Base-by-base conservation (phyloP, 2,329 filamentous ascomycete species). In the Penicillium sp. region DNA sequence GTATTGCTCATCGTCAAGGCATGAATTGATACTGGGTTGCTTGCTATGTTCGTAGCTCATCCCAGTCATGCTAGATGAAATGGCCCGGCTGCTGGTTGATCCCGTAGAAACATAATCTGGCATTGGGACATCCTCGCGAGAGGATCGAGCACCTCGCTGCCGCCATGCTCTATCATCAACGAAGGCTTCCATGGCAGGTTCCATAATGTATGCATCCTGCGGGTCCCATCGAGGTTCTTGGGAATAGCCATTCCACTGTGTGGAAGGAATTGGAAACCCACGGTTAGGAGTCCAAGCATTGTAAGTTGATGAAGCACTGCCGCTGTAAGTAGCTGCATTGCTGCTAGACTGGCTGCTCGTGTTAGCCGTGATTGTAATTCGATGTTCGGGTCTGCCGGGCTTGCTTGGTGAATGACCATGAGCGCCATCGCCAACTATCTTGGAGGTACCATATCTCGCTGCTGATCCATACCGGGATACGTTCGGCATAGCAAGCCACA, bases 371-470 rank as follows among this genome's bases (percentile, higher is more conserved):
- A 65, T 60, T 48, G 59, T 59, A 25, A 53, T 57, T 49, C 64
- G 68, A 50, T 47, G 53, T 16, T 69, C 67, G 53, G 39, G 39
- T 47, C 49, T 27, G 16, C 13, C 5, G 4, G 70, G 63, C 53
- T 75, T 75, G 23, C 80, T 79, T 21, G 86, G 87, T 0, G 87
- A 88, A 65, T 89, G 86, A 2, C 82, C 76, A 67, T 89, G 87
- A 7, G 79, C 78, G n/a, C 40, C 40, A 16, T 86, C 82, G 2
- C 79, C 71, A 3, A 75, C 73, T 43, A 80, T 78, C 40, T 82
- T 79, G 1, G 72, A 10, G 69, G 72, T 70, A 73, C 54, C 56
- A 39, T 67, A 61, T 27, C 60, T 58, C 15, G 56, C 59, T 29
- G 62, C 65, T 31, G 70, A 57, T 44, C 66, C 66, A 49, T 73